Percentiles rank a stretch among this genome's conserved stretches.
Evolutionary conservation across 768 basidiomycete genomes (phyloP).

Genomic region (Mycena albidolilacea): DNA sequence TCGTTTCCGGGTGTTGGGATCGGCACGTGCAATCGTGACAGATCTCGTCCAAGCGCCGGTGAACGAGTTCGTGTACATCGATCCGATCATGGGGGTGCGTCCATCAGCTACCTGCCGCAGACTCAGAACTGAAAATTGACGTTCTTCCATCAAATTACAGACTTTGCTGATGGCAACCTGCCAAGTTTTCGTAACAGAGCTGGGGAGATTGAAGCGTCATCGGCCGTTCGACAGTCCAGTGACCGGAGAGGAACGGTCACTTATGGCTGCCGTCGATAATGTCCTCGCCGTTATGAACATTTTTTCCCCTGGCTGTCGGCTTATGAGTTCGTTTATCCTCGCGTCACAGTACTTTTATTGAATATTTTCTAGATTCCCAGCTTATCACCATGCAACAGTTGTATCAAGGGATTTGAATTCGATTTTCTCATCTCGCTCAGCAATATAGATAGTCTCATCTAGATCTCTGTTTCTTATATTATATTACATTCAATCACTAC

Average conservation of each 20-base stretch:
- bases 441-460: not conserved
- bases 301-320: conserved; percentile 32
- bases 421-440: not conserved
- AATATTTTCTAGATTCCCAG: conserved; percentile 23
- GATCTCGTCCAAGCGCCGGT: conserved; percentile 11
- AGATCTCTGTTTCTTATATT: no score
- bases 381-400: conserved; percentile 29
- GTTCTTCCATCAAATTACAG: not conserved
- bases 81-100: conserved; percentile 40
- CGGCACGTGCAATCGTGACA: conserved; percentile 31
- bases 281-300: conserved; percentile 38
- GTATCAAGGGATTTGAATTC: conserved; percentile 21
- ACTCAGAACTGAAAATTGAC: not conserved
- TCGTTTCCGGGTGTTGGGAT: conserved; percentile 20
- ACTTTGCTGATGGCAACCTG: conserved; percentile 38
- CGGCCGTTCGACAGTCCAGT: conserved; percentile 9
- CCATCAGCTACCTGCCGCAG: not conserved
- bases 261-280: conserved; percentile 29
- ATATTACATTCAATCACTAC: no score
- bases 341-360: not conserved
- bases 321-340: conserved; percentile 30
- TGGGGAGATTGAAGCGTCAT: conserved; percentile 14
- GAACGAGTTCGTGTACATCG: conserved; percentile 25
- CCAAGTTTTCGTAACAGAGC: conserved; percentile 39
- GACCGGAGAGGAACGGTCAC: conserved; percentile 11